Percentiles rank a stretch among this genome's conserved stretches.
Evolutionary conservation across 2,329 filamentous ascomycete species (phyloP).

Genomic region (Penicillium sp.): DNA sequence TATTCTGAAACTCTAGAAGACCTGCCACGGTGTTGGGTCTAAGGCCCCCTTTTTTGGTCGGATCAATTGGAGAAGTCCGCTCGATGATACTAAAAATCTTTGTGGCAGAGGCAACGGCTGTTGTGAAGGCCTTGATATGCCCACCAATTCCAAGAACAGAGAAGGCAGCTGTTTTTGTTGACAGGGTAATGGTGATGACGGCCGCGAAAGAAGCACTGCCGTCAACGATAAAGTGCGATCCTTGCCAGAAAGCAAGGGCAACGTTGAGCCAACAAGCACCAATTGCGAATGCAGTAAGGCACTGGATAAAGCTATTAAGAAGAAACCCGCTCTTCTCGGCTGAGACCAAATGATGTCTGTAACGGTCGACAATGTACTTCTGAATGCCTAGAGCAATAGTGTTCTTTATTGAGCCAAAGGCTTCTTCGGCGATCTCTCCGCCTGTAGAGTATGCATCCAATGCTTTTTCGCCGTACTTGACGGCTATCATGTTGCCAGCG

Average conservation of each 20-base stretch:
- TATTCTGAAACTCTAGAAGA: not conserved
- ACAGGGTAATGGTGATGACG: conserved; percentile 3
- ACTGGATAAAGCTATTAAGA: conserved; percentile 53
- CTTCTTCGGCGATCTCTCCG: conserved; percentile 54
- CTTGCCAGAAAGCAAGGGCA: conserved; percentile 70
- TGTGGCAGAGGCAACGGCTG: not conserved
- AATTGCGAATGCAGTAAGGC: conserved; percentile 62
- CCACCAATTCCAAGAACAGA: not conserved
- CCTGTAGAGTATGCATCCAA: conserved; percentile 40
- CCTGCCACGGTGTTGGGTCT: not conserved
- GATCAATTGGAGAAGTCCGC: conserved; percentile 1
- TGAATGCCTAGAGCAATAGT: conserved; percentile 3
- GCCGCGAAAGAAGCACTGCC: not conserved
- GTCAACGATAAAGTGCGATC: conserved; percentile 47
- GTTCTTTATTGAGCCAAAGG: conserved; percentile 52
- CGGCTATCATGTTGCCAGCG: conserved; percentile 51
- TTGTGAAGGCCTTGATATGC: conserved; percentile 2
- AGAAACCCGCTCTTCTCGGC: conserved; percentile 5
- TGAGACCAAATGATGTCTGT: conserved; percentile 52
- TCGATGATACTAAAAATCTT: conserved; percentile 1
- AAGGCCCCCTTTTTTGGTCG: not conserved
- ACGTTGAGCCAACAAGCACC: conserved; percentile 62
- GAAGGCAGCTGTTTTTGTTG: conserved; percentile 1
- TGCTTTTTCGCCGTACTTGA: conserved; percentile 53
- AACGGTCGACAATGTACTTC: conserved; percentile 1